Evolutionary conservation across 441 rosid species (phyloP).

Genomic region (Brassica hybrid): DNA sequence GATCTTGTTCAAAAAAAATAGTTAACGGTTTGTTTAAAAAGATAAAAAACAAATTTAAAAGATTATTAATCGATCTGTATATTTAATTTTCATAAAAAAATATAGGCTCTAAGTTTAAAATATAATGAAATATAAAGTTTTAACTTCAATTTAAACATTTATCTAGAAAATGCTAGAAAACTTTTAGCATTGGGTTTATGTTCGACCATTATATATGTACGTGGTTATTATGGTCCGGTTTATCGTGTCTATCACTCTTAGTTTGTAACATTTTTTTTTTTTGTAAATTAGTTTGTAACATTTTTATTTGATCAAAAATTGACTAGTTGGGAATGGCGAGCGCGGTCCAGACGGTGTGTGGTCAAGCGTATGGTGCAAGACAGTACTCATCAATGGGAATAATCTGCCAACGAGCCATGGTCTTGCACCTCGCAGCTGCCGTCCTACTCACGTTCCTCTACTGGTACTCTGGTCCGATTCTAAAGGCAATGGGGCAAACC

Average conservation of each 20-base stretch:
- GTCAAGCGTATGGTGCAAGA: slow-evolving; percentile 93
- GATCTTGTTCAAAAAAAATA: too few species aligned
- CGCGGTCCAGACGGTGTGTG: slow-evolving; percentile 96
- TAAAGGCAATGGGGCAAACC: slow-evolving; percentile 68
- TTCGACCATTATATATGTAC: too few species aligned
- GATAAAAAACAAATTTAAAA: too few species aligned
- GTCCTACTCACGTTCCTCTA: slow-evolving; percentile 72
- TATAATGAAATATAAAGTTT: too few species aligned
- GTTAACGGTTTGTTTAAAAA: too few species aligned
- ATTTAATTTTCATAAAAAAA: too few species aligned
- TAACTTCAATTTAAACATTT: not conserved
- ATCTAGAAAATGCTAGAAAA: too few species aligned
- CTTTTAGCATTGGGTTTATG: too few species aligned
- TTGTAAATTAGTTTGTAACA: not conserved
- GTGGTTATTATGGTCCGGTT: too few species aligned
- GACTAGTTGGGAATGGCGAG: slow-evolving; percentile 97
- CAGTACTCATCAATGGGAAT: slow-evolving; percentile 81
- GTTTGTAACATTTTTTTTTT: not conserved
- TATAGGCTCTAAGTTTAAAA: not conserved
- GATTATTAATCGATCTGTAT: not conserved
- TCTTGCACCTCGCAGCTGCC: slow-evolving; percentile 80
- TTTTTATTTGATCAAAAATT: slow-evolving; percentile 4
- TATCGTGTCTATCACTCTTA: not conserved
- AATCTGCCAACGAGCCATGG: slow-evolving; percentile 82
- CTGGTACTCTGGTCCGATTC: slow-evolving; percentile 72